Conservation (phyloP, 805 yeast genomes). For the Cyberlindnera meyerae region DNA sequence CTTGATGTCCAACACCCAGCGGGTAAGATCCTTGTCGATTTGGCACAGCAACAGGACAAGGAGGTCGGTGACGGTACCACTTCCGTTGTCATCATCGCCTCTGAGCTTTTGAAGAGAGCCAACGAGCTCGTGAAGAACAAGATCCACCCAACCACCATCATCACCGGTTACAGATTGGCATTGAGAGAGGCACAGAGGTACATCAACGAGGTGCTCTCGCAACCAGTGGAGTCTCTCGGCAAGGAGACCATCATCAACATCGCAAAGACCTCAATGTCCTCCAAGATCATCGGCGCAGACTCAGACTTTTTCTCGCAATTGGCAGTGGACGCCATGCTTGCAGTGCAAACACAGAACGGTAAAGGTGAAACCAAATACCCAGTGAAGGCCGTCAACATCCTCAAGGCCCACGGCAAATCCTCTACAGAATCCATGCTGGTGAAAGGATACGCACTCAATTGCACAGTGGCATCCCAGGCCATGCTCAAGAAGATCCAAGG, state of each 20-base stretch:
- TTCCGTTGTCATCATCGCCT: slow-evolving; percentile 92
- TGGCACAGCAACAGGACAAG: slow-evolving; percentile 98
- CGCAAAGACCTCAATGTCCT: slow-evolving; percentile 96
- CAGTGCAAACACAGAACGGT: slow-evolving; percentile 84
- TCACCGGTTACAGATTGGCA: slow-evolving; percentile 93
- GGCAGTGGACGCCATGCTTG: slow-evolving; percentile 93
- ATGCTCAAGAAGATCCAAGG: slow-evolving; percentile 68
- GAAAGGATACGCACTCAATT: slow-evolving; percentile 92
- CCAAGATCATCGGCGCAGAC: slow-evolving; percentile 93
- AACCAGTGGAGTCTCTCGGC: slow-evolving; percentile 66
- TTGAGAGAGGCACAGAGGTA: slow-evolving; percentile 81
- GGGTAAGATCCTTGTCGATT: slow-evolving; percentile 91
- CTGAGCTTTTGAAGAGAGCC: slow-evolving; percentile 88
- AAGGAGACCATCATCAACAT: slow-evolving; percentile 83
- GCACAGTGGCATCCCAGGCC: slow-evolving; percentile 96
- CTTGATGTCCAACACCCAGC: slow-evolving; percentile 99
- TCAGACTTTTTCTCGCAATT: slow-evolving; percentile 82
- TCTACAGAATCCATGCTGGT: slow-evolving; percentile 81
- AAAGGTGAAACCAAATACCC: slow-evolving; percentile 92
- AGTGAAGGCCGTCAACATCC: slow-evolving; percentile 91
- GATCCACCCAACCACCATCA: slow-evolving; percentile 96
- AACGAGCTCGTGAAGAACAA: slow-evolving; percentile 89
- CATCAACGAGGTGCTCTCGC: slow-evolving; percentile 78
- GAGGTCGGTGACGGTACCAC: slow-evolving; percentile 99
- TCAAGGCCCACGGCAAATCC: slow-evolving; percentile 96